Base-by-base conservation (phyloP, 2,329 filamentous ascomycete genomes). In the Zasmidium citrigriseum region DNA sequence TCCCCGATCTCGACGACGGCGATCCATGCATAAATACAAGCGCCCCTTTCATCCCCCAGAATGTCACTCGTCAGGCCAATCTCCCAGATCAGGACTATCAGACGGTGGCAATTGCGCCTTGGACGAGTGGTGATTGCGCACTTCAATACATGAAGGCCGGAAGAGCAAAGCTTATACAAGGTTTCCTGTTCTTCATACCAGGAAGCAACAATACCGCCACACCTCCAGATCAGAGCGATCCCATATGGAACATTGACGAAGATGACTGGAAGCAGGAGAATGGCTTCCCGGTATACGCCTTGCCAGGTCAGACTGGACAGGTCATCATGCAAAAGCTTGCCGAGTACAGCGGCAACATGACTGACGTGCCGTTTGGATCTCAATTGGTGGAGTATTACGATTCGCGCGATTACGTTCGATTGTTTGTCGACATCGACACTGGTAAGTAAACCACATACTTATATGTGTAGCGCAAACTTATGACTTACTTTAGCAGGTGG, bases 51-150 rank as follows among this genome's bases (percentile, higher is more conserved):
- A 82, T 97, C 9, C 90, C 92, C 1, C 67, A 73, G 38, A 93
- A 95, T 72, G 90, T 86, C 55, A 96, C 91, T 12, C 85, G 88
- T 16, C 82, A 84, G 66, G 73, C 75, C n/a, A 82, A 95, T 68
- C 83, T 97, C 16, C 80, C 82, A 0, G 82, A 82, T 50, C 72
- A 73, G 20, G 86, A 89, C 64, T 91, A 90, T 72, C 86, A 88
- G 55, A 80, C 92, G 52, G 85, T 97, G 66, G 93, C 89, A 24
- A 77, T 97, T 54, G 93, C 91, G 22, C 93, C 93, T 24, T 98
- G 93, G 93, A 86, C 91, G 67, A 89, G 83, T 61, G 77, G 82
- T 7, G 78, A 85, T 23, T 99, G 93, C 71, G 89, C 90, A 12
- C 76, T 82, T 55, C 83, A 88, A 46, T 96, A 91, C 71, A 81